Evolutionary conservation across 352 stramenopile species (phyloP), one percentile per base, ranked within the genome.

Genomic region (Globisporangium radiosum): DNA sequence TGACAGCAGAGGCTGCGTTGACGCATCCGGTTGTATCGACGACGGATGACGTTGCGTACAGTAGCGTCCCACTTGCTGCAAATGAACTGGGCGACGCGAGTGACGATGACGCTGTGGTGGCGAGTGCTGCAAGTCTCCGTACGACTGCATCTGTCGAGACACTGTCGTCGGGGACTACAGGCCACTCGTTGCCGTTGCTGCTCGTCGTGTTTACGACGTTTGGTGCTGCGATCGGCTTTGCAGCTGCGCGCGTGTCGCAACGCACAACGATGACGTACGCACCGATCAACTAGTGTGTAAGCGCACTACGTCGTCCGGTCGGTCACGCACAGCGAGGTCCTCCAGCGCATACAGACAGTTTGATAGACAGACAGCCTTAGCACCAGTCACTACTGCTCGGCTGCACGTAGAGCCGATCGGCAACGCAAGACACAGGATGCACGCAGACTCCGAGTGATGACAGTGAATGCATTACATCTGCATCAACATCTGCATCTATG

Each of bases 11-110:
- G 19, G 75, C 87, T 33, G 94, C 97, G 44, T 58, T 61, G 7
- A 76, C 81, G 33, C 73, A 86, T 50, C 90, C 91, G 3, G 89
- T 98, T 71, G 94, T 89, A 25, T 57, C 90, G 61, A 88, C 95
- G 52, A 47, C 38, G 10, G 85, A 79, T 25, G 69, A 85, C 47
- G 71, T 88, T 8, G 68, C 73, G 19, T 75, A 79, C 54, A 87
- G 75, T 65, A 72, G 56, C 55, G 44, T 83, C 47, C 71, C 74
- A 19, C 56, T 87, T 5, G 42, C 66, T 59, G 79, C 73, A 3
- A 61, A 84, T 58, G 75, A 87, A 64, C 68, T 82, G 9, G 43
- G 52, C 17, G 59, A 66, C 47, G 54, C 54, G 33, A 59, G 40
- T 8, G 60, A 60, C 37, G 25, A 48, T 3, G 42, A 52, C 39